A percentile compares a stretch with the other conserved stretches of the same genome.
phyloP scores from a whole-genome alignment of 441 rosid species.

The Pelargonium cotyledonis region DNA sequence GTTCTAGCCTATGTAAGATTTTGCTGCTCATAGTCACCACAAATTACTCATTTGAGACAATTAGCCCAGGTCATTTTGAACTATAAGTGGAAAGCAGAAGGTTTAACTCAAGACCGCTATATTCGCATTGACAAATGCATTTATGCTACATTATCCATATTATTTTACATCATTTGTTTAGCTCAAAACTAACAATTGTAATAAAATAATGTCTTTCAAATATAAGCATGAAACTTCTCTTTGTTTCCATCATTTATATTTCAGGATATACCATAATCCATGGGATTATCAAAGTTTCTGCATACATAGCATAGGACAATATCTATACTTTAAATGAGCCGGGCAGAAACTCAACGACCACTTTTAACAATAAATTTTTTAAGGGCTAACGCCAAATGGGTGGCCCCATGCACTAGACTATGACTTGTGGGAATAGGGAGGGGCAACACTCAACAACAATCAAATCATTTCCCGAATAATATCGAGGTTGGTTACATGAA shows the following conservation, averaged over 20 bases:
- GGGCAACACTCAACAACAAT: too few relatives aligned
- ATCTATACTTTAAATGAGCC: background rate
- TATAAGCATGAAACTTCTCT: background rate
- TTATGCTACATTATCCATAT: too few relatives aligned
- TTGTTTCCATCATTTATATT: background rate
- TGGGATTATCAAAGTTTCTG: background rate
- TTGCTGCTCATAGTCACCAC: background rate
- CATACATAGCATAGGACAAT: background rate
- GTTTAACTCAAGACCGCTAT: background rate
- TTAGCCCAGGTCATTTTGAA: background rate
- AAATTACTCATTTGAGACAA: slow-evolving; percentile 2
- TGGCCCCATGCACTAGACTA: too few relatives aligned
- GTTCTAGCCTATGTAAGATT: background rate
- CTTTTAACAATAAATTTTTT: background rate
- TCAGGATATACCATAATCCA: background rate
- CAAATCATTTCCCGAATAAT: too few relatives aligned
- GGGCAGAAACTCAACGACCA: background rate
- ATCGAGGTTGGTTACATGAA: too few relatives aligned
- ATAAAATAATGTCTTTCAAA: background rate
- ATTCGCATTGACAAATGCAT: too few relatives aligned
- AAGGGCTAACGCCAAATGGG: background rate
- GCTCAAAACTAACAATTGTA: background rate
- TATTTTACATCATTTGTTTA: background rate
- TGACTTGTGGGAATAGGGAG: too few relatives aligned
- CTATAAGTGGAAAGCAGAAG: background rate